Percentiles rank a stretch among this genome's conserved stretches.
phyloP scores from a whole-genome alignment of 1,139 yeast genomes.

The Kodamaea alishanica region DNA sequence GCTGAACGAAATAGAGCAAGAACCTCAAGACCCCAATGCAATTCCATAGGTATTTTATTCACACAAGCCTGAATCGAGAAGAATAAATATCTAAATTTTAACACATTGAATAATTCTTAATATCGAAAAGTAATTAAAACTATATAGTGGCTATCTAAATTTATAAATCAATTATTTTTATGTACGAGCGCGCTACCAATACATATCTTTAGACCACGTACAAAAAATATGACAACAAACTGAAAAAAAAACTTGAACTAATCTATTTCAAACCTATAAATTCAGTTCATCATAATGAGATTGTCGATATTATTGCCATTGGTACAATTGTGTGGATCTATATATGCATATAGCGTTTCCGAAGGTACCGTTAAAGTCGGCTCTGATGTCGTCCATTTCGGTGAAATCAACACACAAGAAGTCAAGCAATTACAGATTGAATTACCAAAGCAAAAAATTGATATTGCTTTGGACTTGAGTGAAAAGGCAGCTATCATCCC shows the following conservation, averaged over 20 bases:
- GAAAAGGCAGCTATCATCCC: constrained; percentile 17
- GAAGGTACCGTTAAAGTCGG: constrained; percentile 30
- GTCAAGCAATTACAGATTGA: constrained; percentile 31
- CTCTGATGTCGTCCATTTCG: constrained; percentile 25
- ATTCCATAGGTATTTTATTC: too few species aligned
- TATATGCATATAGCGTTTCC: constrained; percentile 25
- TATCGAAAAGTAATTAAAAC: too few species aligned
- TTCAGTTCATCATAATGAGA: constrained; percentile 10
- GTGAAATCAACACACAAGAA: constrained; percentile 37
- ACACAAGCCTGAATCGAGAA: too few species aligned
- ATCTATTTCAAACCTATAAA: neutral
- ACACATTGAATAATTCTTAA: too few species aligned
- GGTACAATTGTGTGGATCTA: constrained; percentile 11
- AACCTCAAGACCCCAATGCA: too few species aligned
- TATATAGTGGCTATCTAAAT: neutral
- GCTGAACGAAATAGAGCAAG: too few species aligned
- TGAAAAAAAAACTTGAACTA: neutral
- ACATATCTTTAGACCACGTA: neutral
- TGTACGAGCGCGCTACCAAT: neutral
- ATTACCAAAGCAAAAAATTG: constrained; percentile 31
- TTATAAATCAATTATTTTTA: neutral
- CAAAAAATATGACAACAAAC: neutral
- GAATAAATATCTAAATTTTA: too few species aligned
- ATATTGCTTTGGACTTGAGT: constrained; percentile 27
- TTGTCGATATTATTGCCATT: constrained; percentile 12